These are phyloP conservation scores for Dryas drummondii DNA, from an alignment of 306 rosid genomes.

Conservation along the genomic window DNA sequence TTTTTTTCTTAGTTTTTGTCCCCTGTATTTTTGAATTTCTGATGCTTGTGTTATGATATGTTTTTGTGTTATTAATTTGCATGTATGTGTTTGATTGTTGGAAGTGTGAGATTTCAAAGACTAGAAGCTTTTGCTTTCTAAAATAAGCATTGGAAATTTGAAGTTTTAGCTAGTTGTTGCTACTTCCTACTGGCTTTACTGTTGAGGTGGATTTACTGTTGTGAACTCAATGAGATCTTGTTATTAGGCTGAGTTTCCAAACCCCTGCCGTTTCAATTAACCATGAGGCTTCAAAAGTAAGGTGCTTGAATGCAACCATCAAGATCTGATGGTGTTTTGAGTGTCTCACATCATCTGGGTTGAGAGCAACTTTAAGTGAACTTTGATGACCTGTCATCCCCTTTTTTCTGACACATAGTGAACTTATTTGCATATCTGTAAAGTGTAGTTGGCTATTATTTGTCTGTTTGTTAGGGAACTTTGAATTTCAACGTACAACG, in stretches of 20 bases:
- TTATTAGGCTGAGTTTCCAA: background rate
- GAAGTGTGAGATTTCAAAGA: background rate
- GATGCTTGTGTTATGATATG: background rate
- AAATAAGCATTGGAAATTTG: background rate
- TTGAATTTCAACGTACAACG: background rate
- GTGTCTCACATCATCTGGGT: background rate
- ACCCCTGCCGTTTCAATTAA: background rate
- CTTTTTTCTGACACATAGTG: too few relatives aligned
- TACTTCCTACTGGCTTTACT: background rate
- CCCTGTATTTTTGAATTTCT: background rate
- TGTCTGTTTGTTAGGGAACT: background rate
- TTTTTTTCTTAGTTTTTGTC: background rate
- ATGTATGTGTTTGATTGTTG: background rate
- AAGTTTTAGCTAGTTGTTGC: background rate
- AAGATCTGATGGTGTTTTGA: constrained; percentile 5
- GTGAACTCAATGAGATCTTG: constrained; percentile 7
- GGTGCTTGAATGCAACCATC: background rate
- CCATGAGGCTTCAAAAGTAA: background rate
- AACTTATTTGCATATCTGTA: background rate
- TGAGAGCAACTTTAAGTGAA: constrained; percentile 1
- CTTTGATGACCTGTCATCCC: background rate
- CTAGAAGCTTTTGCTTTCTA: background rate
- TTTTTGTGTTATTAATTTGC: background rate
- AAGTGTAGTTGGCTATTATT: background rate
- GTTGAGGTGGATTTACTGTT: background rate